Conservation (phyloP, 208 protist species). For the Acanthamoeba healyi region DNA sequence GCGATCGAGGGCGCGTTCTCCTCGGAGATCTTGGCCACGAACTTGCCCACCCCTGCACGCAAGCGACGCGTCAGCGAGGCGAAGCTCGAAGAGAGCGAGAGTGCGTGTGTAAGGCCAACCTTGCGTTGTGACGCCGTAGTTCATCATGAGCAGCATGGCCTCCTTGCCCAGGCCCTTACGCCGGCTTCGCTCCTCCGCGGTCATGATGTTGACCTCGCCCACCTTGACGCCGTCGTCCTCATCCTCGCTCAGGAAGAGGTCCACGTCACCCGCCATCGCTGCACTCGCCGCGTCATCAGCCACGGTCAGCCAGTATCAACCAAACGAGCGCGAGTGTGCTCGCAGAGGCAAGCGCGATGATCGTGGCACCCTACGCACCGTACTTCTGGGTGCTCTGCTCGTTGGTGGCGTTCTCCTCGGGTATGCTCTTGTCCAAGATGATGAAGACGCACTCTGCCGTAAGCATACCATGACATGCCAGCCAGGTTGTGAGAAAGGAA, state of each 20-base stretch:
- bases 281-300: background rate
- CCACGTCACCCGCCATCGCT: constrained; percentile 73
- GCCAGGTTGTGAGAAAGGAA: background rate
- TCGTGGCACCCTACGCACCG: background rate
- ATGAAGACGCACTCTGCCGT: constrained; percentile 58
- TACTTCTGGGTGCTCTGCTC: constrained; percentile 50
- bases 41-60: constrained; percentile 50
- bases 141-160: constrained; percentile 37
- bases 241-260: constrained; percentile 61
- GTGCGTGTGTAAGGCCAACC: no score
- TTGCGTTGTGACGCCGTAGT: constrained; percentile 24
- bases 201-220: constrained; percentile 74
- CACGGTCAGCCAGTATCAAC: no score
- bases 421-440: constrained; percentile 66
- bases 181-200: constrained; percentile 57
- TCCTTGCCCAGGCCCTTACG: constrained; percentile 63
- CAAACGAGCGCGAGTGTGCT: no score
- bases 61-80: no score
- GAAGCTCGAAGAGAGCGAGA: no score
- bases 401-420: constrained; percentile 45
- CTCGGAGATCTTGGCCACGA: constrained; percentile 58
- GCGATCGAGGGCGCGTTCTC: constrained; percentile 44
- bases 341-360: no score
- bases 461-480: no score
- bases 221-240: constrained; percentile 47